Evolutionary conservation across 2,329 filamentous ascomycete species (phyloP).

Genomic region (Aureobasidium sp.): DNA sequence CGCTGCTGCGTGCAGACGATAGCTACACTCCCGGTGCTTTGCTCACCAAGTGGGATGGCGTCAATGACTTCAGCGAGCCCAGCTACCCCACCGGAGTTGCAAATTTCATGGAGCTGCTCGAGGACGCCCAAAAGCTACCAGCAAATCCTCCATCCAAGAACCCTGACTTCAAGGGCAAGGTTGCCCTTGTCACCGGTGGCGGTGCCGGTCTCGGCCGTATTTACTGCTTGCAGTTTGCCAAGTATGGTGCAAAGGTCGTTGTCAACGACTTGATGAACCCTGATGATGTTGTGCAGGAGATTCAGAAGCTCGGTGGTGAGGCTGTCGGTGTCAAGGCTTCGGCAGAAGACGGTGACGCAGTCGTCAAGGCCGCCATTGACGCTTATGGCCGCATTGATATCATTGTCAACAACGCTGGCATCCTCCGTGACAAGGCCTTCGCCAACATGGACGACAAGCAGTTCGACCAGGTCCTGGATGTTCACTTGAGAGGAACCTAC

Average conservation of each 20-base stretch:
- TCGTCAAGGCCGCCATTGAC: constrained; percentile 90
- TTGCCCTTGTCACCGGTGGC: constrained; percentile 80
- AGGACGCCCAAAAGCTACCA: constrained; percentile 72
- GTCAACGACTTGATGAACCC: constrained; percentile 96
- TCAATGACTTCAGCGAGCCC: constrained; percentile 77
- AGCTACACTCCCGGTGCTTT: constrained; percentile 83
- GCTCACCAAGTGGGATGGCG: constrained; percentile 80
- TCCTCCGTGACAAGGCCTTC: constrained; percentile 96
- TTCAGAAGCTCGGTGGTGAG: constrained; percentile 80
- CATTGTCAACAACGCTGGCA: constrained; percentile 95
- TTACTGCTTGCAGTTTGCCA: constrained; percentile 82
- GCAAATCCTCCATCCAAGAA: constrained; percentile 65
- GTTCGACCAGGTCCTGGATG: constrained; percentile 87
- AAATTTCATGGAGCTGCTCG: constrained; percentile 80
- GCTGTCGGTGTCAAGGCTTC: constrained; percentile 90
- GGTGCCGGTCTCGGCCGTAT: constrained; percentile 85
- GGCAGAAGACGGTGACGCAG: constrained; percentile 82
- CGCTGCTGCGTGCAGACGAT: constrained; percentile 81
- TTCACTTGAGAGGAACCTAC: constrained; percentile 91
- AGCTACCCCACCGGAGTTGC: constrained; percentile 78
- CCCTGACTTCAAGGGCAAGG: constrained; percentile 75
- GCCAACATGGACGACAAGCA: constrained; percentile 92
- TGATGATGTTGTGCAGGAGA: constrained; percentile 84
- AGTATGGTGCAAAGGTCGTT: constrained; percentile 75
- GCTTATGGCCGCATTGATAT: constrained; percentile 91